These are phyloP conservation scores for Colletotrichum plurivorum DNA, from an alignment of 2,329 filamentous ascomycete species.

Conservation along the genomic window DNA sequence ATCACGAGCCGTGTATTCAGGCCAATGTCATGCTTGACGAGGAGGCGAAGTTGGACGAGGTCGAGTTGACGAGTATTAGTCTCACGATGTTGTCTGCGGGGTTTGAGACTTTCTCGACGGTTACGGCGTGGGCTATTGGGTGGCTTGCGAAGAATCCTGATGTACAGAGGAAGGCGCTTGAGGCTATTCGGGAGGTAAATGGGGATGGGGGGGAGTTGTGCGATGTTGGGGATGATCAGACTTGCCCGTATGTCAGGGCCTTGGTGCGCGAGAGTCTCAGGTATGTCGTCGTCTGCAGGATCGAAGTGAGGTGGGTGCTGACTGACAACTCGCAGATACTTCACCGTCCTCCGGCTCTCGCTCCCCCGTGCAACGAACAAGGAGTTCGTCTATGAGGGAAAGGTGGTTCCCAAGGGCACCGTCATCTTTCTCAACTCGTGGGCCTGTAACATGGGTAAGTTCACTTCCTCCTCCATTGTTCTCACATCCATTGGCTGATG, in stretches of 20 bases:
- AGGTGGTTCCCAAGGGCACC: conserved; percentile 66
- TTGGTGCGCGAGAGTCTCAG: conserved; percentile 81
- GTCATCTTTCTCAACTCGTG: conserved; percentile 50
- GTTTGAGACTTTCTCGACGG: conserved; percentile 47
- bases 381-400: conserved; percentile 44
- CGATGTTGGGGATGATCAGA: conserved; percentile 81
- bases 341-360: conserved; percentile 76
- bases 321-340: conserved; percentile 62
- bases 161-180: conserved; percentile 47
- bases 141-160: conserved; percentile 47
- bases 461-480: accelerated
- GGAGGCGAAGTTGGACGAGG: conserved; percentile 60
- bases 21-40: conserved; percentile 76
- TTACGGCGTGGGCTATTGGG: conserved; percentile 47
- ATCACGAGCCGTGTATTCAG: conserved; percentile 75
- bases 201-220: conserved; percentile 82
- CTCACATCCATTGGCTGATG: no score
- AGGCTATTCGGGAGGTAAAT: conserved; percentile 67
- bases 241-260: conserved; percentile 82
- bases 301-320: conserved; percentile 43
- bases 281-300: not conserved
- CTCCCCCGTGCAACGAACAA: conserved; percentile 66
- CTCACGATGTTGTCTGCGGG: conserved; percentile 72
- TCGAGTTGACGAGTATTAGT: conserved; percentile 76
- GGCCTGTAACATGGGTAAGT: conserved; percentile 48